phyloP scores from a whole-genome alignment of 1,284 basidiomycete genomes.

The Uromyces viciae-fabae region DNA sequence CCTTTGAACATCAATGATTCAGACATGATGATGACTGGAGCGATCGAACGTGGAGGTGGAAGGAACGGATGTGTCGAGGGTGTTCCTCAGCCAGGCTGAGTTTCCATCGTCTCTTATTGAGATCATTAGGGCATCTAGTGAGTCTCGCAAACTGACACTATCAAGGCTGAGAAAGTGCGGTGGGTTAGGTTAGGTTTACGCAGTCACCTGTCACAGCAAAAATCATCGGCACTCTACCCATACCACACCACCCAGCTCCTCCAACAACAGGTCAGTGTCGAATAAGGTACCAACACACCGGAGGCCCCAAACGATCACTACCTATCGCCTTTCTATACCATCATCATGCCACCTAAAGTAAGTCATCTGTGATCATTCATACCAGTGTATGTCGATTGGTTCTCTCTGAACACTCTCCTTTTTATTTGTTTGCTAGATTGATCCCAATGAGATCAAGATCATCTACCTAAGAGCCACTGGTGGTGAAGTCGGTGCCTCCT shows the following conservation, averaged over 20 bases:
- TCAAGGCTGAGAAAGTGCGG: neutral
- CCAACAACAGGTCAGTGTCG: neutral
- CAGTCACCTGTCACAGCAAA: neutral
- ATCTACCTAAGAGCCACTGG: constrained; percentile 99
- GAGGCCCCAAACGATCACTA: constrained; percentile 43
- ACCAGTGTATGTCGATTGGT: neutral
- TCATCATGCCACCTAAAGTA: constrained; percentile 41
- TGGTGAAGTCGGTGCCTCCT: constrained; percentile 99
- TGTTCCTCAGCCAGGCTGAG: neutral
- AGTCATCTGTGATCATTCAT: neutral
- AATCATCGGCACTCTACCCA: neutral
- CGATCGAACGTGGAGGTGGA: neutral
- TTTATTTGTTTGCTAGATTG: constrained; percentile 55
- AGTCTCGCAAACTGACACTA: constrained; percentile 28
- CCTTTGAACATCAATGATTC: constrained; percentile 78
- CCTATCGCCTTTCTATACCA: neutral
- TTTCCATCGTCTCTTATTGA: no score
- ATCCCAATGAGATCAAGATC: constrained; percentile 92
- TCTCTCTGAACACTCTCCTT: constrained; percentile 50
- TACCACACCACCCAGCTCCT: neutral
- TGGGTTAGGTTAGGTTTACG: constrained; percentile 26
- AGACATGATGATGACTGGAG: constrained; percentile 60
- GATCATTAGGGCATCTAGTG: no score
- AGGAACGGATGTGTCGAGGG: no score
- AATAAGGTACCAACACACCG: constrained; percentile 45